Base-by-base conservation (phyloP, 495 filamentous ascomycete genomes). In the Trichoderma gamsii region DNA sequence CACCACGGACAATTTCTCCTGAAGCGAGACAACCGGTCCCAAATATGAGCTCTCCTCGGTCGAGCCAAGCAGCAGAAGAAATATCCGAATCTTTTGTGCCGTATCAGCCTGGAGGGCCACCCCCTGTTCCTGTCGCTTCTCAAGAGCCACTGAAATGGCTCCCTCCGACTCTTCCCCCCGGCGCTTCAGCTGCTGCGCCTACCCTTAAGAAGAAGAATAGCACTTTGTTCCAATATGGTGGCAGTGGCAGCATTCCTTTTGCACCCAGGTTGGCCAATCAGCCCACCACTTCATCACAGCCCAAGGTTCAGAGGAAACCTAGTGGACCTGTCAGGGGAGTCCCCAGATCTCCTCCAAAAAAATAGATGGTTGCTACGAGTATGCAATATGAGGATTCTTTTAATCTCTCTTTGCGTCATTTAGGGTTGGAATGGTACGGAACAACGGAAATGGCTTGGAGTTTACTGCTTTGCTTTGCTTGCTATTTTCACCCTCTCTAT, bases 41-140 rank as follows among this genome's bases (percentile, higher is more conserved):
- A n/a, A 46, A 43, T n/a, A 35, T 65, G 35, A 65, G 32, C 41
- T 65, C 64, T 16, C 64, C 35, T 25, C n/a, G n/a, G 16, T 41
- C n/a, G 35, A 35, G 16, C 32, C 15, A 35, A 9, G 41, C n/a
- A 23, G 35, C 15, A 6, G 35, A 41, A 15, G 64, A 65, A 21
- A n/a, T 43, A 29, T 69, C 18, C 56, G 69, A 70, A 6, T 64
- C 70, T 7, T 80, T 80, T 49, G 67, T 79, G 13, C 74, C 72
- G 7, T 80, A 81, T 69, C 77, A 80, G 67, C 79, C 79, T 5
- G 72, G 77, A 18, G 79, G 78, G 13, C 75, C 78, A 0, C 38
- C 68, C 13, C 69, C 76, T 12, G 66, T n/a, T 2, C 4, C 71
- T 7, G 66, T 71, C 9, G 67, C 69, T 25, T 67, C 74, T 61